Percentiles rank a stretch among this genome's conserved stretches.
These are phyloP conservation scores for Nematocida ironsii DNA, from an alignment of 371 early-diverging fungal genomes.

Conservation along the genomic window DNA sequence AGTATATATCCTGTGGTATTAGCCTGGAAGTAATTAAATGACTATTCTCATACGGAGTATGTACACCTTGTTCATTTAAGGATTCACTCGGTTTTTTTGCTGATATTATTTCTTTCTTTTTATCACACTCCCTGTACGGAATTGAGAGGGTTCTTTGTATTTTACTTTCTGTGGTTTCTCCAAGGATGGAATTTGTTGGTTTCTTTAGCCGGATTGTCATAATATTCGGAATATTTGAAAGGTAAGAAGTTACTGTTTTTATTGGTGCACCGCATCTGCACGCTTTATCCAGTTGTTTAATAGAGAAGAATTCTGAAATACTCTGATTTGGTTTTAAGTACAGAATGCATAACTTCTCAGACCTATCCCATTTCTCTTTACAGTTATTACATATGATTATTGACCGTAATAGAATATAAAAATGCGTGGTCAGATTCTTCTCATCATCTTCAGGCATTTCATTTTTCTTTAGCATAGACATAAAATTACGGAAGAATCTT, in stretches of 20 bases:
- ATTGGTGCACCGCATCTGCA: constrained; percentile 29
- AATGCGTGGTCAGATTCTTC: background rate
- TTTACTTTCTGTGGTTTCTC: background rate
- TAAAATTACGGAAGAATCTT: constrained; percentile 23
- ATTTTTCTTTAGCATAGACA: constrained; percentile 25
- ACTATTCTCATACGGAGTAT: background rate
- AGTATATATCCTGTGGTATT: background rate
- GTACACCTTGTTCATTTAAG: background rate
- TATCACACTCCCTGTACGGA: background rate
- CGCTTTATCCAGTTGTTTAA: constrained; percentile 29
- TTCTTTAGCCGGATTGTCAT: constrained; percentile 21
- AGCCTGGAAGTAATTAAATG: background rate
- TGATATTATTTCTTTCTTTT: background rate
- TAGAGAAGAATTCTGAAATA: constrained; percentile 29
- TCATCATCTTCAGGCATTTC: background rate
- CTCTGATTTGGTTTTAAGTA: constrained; percentile 39
- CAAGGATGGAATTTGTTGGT: constrained; percentile 22
- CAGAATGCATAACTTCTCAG: constrained; percentile 16
- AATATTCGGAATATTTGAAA: constrained; percentile 24
- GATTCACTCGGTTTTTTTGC: background rate
- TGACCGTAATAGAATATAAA: constrained; percentile 6
- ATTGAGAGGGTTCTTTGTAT: constrained; percentile 10
- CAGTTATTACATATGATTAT: constrained; percentile 5
- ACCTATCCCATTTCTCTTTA: constrained; percentile 22
- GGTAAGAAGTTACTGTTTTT: background rate